Evolutionary conservation across 371 early-diverging fungal species (phyloP).

Genomic region (Batkoa obscura): DNA sequence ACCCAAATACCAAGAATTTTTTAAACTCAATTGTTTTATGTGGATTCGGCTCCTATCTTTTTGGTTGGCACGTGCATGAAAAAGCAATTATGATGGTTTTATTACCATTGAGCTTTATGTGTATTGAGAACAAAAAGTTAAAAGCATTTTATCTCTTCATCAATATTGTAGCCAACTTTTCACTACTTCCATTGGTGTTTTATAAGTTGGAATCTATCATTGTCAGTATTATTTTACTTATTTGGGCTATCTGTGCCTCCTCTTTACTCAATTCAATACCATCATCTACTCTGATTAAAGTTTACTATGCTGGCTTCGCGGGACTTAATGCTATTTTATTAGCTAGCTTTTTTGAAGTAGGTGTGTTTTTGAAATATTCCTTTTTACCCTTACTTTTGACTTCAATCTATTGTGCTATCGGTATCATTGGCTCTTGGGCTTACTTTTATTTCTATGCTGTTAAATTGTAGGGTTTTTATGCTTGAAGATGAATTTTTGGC

Average conservation of each 20-base stretch:
- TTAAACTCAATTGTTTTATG: constrained; percentile 53
- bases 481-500: too few species aligned
- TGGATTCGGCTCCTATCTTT: constrained; percentile 72
- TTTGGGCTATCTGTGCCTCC: not conserved
- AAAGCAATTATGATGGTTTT: constrained; percentile 79
- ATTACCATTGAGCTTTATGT: constrained; percentile 35
- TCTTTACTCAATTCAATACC: not conserved
- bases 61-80: constrained; percentile 98
- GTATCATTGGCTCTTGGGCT: too few species aligned
- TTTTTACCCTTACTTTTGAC: not conserved
- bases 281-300: too few species aligned
- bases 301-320: not conserved
- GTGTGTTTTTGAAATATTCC: not conserved
- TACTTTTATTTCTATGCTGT: too few species aligned
- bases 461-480: too few species aligned
- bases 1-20: constrained; percentile 48
- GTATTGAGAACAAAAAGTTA: not conserved
- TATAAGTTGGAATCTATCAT: not conserved
- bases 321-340: not conserved
- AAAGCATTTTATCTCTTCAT: not conserved
- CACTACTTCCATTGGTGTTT: too few species aligned
- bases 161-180: too few species aligned
- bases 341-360: not conserved
- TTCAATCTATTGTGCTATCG: not conserved
- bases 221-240: not conserved